These are phyloP conservation scores for Podospora sp. DNA, from an alignment of 495 filamentous ascomycete genomes.

Conservation along the genomic window DNA sequence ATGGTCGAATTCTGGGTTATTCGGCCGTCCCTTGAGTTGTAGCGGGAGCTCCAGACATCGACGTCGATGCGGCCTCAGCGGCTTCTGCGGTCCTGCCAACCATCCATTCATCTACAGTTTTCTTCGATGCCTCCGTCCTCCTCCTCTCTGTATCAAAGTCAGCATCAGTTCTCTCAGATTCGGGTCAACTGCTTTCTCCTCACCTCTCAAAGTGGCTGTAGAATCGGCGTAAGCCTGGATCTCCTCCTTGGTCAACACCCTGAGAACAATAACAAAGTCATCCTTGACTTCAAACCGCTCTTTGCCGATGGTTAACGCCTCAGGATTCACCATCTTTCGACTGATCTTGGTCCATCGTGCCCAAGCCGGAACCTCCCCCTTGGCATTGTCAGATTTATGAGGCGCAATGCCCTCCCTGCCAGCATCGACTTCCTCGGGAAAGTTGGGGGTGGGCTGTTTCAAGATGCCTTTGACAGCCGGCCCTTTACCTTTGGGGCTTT, in stretches of 20 bases:
- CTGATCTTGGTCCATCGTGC: slow-evolving; percentile 91
- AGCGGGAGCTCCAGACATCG: too few species aligned
- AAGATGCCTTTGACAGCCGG: slow-evolving; percentile 54
- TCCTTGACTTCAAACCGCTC: slow-evolving; percentile 80
- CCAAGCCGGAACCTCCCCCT: slow-evolving; percentile 68
- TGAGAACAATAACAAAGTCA: slow-evolving; percentile 82
- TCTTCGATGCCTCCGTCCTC: too few species aligned
- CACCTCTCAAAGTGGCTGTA: slow-evolving; percentile 77
- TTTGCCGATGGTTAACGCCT: slow-evolving; percentile 71
- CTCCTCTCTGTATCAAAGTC: too few species aligned
- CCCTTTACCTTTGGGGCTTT: slow-evolving; percentile 49
- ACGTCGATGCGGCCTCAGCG: too few species aligned
- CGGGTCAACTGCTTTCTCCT: too few species aligned
- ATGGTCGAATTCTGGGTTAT: too few species aligned
- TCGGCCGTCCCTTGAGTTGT: too few species aligned
- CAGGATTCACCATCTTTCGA: slow-evolving; percentile 79
- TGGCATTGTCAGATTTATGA: slow-evolving; percentile 80
- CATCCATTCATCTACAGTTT: too few species aligned
- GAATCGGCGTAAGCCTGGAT: slow-evolving; percentile 76
- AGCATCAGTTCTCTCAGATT: too few species aligned
- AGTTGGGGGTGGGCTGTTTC: slow-evolving; percentile 70
- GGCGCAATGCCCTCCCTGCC: slow-evolving; percentile 83
- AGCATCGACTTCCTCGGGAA: slow-evolving; percentile 75
- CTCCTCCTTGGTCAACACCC: slow-evolving; percentile 78
- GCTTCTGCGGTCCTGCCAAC: too few species aligned